phyloP scores from a whole-genome alignment of 345 rosid genomes.

The Lagerstroemia speciosa region DNA sequence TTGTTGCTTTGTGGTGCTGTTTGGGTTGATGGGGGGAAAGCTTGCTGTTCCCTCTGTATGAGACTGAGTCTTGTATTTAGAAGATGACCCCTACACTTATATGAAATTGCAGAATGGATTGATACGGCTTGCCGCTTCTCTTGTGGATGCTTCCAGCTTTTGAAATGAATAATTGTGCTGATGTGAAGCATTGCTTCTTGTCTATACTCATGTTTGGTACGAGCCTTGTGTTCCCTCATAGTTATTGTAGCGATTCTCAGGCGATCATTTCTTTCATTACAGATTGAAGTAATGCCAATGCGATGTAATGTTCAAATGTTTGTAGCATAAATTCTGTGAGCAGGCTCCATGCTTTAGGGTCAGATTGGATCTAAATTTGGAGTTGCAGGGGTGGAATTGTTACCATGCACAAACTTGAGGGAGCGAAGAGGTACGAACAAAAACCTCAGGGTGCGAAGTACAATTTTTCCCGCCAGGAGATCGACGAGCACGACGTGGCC shows the following conservation, averaged over 20 bases:
- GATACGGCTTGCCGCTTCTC: neutral
- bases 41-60: neutral
- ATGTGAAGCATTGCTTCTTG: neutral
- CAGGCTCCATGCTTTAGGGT: too few relatives aligned
- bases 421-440: neutral
- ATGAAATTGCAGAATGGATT: neutral
- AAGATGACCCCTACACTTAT: neutral
- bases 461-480: neutral
- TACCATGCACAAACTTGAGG: neutral
- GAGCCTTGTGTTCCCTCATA: neutral
- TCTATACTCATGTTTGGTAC: neutral
- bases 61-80: neutral
- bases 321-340: too few relatives aligned
- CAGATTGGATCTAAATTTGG: neutral
- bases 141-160: neutral
- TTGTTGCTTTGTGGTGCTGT: neutral
- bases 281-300: too few relatives aligned
- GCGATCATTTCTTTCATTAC: too few relatives aligned
- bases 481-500: neutral
- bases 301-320: too few relatives aligned
- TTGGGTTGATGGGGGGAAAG: neutral
- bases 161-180: neutral
- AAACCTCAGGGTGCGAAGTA: neutral
- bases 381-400: neutral
- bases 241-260: too few relatives aligned